A percentile compares a stretch with the other conserved stretches of the same genome.
Conservation (phyloP, 441 rosid species). For the Corymbia calophylla region DNA sequence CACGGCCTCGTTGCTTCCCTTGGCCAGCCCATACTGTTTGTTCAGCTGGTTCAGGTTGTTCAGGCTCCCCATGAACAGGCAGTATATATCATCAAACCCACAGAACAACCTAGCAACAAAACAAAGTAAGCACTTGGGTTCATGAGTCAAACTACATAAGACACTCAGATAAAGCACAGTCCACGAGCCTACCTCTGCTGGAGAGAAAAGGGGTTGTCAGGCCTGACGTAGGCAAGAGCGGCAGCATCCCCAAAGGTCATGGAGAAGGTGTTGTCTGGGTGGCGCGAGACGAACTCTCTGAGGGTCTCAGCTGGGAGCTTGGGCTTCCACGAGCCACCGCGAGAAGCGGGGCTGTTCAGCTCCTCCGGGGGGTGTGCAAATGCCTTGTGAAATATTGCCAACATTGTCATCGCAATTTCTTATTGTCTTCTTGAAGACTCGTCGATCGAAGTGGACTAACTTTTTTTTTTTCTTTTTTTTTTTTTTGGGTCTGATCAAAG, state of each 20-base stretch:
- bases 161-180: not conserved
- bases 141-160: not conserved
- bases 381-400: constrained; percentile 76
- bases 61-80: constrained; percentile 76
- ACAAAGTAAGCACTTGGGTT: not conserved
- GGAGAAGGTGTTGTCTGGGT: constrained; percentile 49
- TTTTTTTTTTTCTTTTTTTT: not conserved
- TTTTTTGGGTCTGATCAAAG: not conserved
- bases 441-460: too few relatives aligned
- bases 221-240: constrained; percentile 45
- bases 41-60: constrained; percentile 58
- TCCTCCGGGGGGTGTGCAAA: constrained; percentile 78
- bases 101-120: constrained; percentile 55
- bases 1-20: constrained; percentile 70
- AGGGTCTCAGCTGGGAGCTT: constrained; percentile 57
- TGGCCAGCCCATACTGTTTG: constrained; percentile 74
- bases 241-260: constrained; percentile 55
- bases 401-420: constrained; percentile 25
- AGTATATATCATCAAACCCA: constrained; percentile 69
- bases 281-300: constrained; percentile 44
- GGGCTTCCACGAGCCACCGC: constrained; percentile 32
- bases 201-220: constrained; percentile 18
- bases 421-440: not conserved
- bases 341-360: constrained; percentile 80
- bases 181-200: constrained; percentile 36